Evolutionary conservation across 2,329 filamentous ascomycete genomes (phyloP).

Genomic region (Pestalotiopsis fici): DNA sequence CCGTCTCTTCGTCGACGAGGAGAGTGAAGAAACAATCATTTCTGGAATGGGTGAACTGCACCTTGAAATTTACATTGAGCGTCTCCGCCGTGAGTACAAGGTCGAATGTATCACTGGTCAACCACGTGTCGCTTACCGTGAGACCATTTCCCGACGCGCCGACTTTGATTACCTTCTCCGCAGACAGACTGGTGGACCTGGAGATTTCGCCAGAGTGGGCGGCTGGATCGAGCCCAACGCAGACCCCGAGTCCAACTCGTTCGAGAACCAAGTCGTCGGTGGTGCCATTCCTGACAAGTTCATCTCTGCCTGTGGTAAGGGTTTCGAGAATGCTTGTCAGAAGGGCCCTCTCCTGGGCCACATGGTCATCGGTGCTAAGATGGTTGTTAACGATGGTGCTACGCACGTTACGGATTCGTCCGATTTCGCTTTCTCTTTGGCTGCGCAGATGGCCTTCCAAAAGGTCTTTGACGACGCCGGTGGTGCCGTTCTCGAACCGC

Average conservation of each 20-base stretch:
- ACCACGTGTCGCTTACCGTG: slow-evolving; percentile 94
- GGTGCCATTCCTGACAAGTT: slow-evolving; percentile 95
- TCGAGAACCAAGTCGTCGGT: slow-evolving; percentile 85
- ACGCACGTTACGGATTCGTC: slow-evolving; percentile 98
- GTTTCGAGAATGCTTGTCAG: slow-evolving; percentile 79
- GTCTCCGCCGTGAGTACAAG: slow-evolving; percentile 94
- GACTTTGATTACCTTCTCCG: slow-evolving; percentile 92
- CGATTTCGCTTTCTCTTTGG: slow-evolving; percentile 92
- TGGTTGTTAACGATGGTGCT: slow-evolving; percentile 94
- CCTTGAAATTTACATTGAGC: slow-evolving; percentile 95
- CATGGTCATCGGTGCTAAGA: slow-evolving; percentile 83
- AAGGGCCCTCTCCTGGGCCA: slow-evolving; percentile 93
- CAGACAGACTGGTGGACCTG: slow-evolving; percentile 93
- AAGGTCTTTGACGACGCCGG: slow-evolving; percentile 84
- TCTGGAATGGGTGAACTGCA: slow-evolving; percentile 98
- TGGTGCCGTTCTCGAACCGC: slow-evolving; percentile 85
- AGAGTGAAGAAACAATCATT: slow-evolving; percentile 96
- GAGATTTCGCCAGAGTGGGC: slow-evolving; percentile 90
- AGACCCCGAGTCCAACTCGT: slow-evolving; percentile 72
- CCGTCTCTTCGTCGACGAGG: slow-evolving; percentile 86
- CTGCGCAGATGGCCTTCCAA: slow-evolving; percentile 94
- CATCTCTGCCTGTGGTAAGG: slow-evolving; percentile 91
- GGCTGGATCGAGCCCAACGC: slow-evolving; percentile 89
- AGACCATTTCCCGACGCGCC: slow-evolving; percentile 80
- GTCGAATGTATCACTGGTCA: slow-evolving; percentile 95